A percentile compares a stretch with the other conserved stretches of the same genome.
Conservation (phyloP, 768 basidiomycete species). For the Pleurotus pulmonarius region DNA sequence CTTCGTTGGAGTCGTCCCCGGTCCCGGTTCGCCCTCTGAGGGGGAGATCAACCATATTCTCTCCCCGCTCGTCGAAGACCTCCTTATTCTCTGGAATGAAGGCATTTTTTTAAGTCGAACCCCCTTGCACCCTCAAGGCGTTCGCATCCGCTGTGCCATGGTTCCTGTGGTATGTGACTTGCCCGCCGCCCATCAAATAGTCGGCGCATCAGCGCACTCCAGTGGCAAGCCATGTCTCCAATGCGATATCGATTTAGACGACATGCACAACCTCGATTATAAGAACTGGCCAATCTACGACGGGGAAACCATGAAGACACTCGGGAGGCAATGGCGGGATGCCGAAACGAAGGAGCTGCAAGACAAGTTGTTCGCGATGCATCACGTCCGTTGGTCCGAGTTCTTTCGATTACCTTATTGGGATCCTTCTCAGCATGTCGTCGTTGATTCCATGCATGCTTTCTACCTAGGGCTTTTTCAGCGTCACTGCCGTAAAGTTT, state of each 20-base stretch:
- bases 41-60: constrained; percentile 21
- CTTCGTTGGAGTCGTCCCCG: constrained; percentile 30
- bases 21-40: constrained; percentile 26
- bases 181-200: neutral
- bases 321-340: no score
- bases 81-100: constrained; percentile 22
- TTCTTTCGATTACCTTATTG: constrained; percentile 23
- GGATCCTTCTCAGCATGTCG: constrained; percentile 10
- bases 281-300: neutral
- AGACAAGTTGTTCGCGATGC: no score
- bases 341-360: no score
- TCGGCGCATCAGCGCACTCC: neutral
- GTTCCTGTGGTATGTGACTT: neutral
- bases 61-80: constrained; percentile 21
- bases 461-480: constrained; percentile 12
- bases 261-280: neutral
- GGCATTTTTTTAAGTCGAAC: neutral
- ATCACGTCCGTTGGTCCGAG: constrained; percentile 10
- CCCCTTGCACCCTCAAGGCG: neutral
- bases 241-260: neutral
- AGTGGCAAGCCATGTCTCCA: neutral
- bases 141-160: neutral
- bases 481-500: constrained; percentile 9
- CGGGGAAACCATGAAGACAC: no score
- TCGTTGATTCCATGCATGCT: constrained; percentile 12